Percentiles rank a stretch among this genome's conserved stretches.
Evolutionary conservation across 345 rosid genomes (phyloP).

Genomic region (Theobroma cacao): DNA sequence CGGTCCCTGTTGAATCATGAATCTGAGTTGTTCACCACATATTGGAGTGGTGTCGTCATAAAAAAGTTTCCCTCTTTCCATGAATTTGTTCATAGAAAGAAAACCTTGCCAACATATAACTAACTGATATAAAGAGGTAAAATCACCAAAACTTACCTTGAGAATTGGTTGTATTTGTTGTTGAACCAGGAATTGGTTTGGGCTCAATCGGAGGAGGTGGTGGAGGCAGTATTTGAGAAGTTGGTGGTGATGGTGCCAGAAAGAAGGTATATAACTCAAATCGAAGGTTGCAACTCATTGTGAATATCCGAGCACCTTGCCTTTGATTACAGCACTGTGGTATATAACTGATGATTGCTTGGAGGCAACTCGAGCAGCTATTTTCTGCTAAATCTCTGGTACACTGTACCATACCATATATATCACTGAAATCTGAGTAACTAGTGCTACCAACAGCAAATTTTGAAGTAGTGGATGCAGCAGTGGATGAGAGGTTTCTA

Average conservation of each 20-base stretch:
- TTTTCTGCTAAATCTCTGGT: constrained; percentile 24
- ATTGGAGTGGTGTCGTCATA: too few relatives aligned
- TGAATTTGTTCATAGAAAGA: neutral
- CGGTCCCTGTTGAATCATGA: too few relatives aligned
- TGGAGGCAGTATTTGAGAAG: neutral
- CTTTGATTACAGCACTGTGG: neutral
- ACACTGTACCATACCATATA: constrained; percentile 43
- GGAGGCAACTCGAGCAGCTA: constrained; percentile 30
- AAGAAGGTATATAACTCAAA: constrained; percentile 34
- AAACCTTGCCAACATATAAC: neutral
- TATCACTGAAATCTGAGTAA: neutral
- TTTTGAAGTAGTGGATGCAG: constrained; percentile 27
- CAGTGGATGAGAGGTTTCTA: constrained; percentile 15
- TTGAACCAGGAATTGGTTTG: constrained; percentile 3
- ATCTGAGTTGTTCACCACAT: too few relatives aligned
- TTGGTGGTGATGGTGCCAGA: neutral
- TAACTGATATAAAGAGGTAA: neutral
- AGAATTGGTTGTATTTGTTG: neutral
- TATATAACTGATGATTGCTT: constrained; percentile 13
- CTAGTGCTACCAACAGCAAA: constrained; percentile 17
- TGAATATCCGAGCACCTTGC: constrained; percentile 16
- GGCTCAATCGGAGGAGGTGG: constrained; percentile 8
- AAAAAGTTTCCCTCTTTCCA: too few relatives aligned
- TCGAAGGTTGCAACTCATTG: constrained; percentile 35
- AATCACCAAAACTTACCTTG: constrained; percentile 17